Evolutionary conservation across 192 early-diverging fungal genomes (phyloP), one percentile per base, ranked within the genome.

Genomic region (Backusella psychrophila): DNA sequence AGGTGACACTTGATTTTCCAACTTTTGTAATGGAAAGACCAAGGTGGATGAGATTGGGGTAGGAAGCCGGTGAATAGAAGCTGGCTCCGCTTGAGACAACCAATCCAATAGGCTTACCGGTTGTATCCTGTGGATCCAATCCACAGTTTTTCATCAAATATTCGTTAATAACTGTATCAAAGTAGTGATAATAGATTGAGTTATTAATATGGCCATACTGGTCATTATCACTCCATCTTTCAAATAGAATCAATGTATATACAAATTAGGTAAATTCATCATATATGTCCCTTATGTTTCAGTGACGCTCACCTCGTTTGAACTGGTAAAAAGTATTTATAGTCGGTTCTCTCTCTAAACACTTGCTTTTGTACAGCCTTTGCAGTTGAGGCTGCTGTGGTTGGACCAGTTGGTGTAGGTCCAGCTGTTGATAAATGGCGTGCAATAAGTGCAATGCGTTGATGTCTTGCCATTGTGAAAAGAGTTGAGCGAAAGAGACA

Each of bases 181-280:
- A 87, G 49, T 85, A 85, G 38, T 78, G 72, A 72, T 90, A 89
- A 35, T 88, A 90, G 35, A 85, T 81, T 7, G 85, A 84, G 56
- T 90, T 90, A 78, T 90, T 90, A 44, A 90, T 75, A 75, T 90
- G 89, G 17, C 87, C 85, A 72, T 90, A 90, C 34, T 87, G 85
- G 68, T 90, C 89, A 44, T 89, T 90, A 63, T 90, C 89, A 34
- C 81, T 81, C 89, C 89, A 90, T 46, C 76, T 77, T 41, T 49
- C 3, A 12, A 41, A 23, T 41, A 70, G n/a, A 44, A 42, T 36
- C 3, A 71, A 39, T 44, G 1, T 49, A 46, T 19, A 71, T 49
- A 49, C 6, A n/a, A 36, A 35, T 33, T 68, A 33, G 14, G 17
- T 68, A 35, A 63, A 63, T 29, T 26, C 21, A 63, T 63, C 56